Evolutionary conservation across 257 asterid species (phyloP), one percentile per base, ranked within the genome.

Genomic region (Paraleonurus japonicus): DNA sequence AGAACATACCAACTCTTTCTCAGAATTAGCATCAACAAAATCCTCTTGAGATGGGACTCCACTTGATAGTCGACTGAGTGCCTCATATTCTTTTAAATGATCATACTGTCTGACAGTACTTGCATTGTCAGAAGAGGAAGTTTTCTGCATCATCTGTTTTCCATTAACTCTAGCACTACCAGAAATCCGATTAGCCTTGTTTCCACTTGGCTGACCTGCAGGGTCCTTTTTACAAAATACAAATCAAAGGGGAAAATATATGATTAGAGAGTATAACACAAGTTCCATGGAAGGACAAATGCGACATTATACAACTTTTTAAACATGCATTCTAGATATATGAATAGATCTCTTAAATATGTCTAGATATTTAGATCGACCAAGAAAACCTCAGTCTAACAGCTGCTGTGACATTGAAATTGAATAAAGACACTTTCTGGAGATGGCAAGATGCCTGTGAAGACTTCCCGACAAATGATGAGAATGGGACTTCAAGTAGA

Each of bases 1-100:
- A 47, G 67, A 71, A 4, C 70, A 19, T 84, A 95, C 99, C 96
- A 89, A 79, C 84, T 95, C 99, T 82, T 87, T 95, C 84, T 95
- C 99, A 19, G 99, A 85, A 87, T 84, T 87, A 74, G 99, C 96
- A 78, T 92, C 95, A 74, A 88, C 71, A 28, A 80, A 54, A 75
- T 76, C 75, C 76, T 89, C 99, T 63, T 82, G 87, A 16, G 78
- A 78, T 35, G 72, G 67, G 60, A 75, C 65, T 45, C 81, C 77
- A 66, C 88, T 74, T 54, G 98, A 82, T 59, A 92, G 81, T 68
- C 61, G 89, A 69, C 85, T 72, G 39, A 89, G 81, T 55, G 84
- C 84, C 76, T 88, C 90, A 24, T 84, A 89, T 62, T 78, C 89
- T 71, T 80, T 84, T 68, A 85, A 77, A 67, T 80, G 75, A 64